Conservation (phyloP, 2,329 filamentous ascomycete species). For the Plenodomus tracheiphilus region DNA sequence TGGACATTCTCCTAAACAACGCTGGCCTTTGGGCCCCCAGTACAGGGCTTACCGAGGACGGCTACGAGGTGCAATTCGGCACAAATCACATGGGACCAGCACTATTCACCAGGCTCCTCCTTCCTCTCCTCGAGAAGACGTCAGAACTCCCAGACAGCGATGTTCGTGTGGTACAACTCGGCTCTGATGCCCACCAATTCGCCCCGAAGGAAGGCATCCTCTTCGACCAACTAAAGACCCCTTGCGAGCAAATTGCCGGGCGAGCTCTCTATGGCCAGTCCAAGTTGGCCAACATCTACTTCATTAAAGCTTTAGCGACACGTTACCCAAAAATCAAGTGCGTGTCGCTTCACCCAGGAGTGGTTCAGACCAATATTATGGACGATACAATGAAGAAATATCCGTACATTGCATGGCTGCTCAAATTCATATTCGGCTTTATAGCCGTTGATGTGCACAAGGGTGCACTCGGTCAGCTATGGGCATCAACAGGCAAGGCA, state of each 20-base stretch:
- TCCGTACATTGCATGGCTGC: neutral
- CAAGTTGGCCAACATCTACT: conserved; percentile 54
- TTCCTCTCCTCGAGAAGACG: conserved; percentile 42
- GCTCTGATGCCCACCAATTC: conserved; percentile 24
- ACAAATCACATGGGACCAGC: conserved; percentile 53
- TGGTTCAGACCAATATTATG: conserved; percentile 42
- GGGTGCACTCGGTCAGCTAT: conserved; percentile 42
- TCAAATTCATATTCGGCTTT: neutral
- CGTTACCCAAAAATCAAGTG: conserved; percentile 47
- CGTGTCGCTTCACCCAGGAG: conserved; percentile 50
- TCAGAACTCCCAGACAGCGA: conserved; percentile 29
- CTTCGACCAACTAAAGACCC: conserved; percentile 36
- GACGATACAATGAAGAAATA: neutral
- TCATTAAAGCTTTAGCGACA: conserved; percentile 42
- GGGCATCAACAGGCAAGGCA: conserved; percentile 48
- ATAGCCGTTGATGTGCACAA: conserved; percentile 8
- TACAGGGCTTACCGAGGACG: conserved; percentile 44
- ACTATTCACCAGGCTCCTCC: conserved; percentile 47
- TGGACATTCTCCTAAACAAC: conserved; percentile 50
- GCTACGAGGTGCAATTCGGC: conserved; percentile 53
- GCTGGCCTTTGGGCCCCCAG: conserved; percentile 42
- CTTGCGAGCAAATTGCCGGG: neutral
- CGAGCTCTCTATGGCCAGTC: conserved; percentile 45
- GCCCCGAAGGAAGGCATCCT: conserved; percentile 32
- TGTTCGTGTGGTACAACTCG: conserved; percentile 47